Conservation (phyloP, 1,284 basidiomycete genomes). For the Apiotrichum gamsii region DNA sequence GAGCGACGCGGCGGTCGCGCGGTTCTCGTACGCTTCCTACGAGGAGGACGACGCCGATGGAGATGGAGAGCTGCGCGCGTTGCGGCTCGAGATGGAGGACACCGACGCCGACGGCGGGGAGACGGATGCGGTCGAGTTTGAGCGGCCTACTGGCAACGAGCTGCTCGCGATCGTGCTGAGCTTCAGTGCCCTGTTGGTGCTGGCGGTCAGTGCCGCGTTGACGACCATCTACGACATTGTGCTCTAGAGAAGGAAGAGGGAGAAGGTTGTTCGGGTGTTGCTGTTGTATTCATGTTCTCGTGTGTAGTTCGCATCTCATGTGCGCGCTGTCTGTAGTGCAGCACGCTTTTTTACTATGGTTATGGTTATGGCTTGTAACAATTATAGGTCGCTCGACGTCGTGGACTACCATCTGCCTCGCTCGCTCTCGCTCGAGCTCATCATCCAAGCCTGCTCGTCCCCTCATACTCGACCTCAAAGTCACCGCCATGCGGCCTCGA, state of each 20-base stretch:
- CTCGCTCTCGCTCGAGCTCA: no score
- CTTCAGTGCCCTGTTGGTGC: constrained; percentile 20
- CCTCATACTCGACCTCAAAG: constrained; percentile 42
- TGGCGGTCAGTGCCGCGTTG: constrained; percentile 32
- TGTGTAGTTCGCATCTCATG: no score
- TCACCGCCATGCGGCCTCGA: constrained; percentile 32
- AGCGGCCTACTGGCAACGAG: constrained; percentile 29
- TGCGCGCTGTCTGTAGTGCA: no score
- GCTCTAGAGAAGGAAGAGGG: constrained; percentile 20
- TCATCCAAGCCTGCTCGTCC: no score
- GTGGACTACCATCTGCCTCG: no score
- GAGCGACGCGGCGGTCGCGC: neutral
- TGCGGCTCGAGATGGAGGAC: no score
- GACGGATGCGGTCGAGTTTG: constrained; percentile 23
- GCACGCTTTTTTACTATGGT: no score
- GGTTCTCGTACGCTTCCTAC: neutral
- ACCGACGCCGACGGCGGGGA: no score
- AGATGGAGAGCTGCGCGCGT: neutral
- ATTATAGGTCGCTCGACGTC: no score
- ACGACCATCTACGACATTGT: constrained; percentile 44
- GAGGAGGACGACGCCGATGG: neutral
- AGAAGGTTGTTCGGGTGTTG: no score
- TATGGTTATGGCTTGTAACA: no score
- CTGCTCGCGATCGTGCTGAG: constrained; percentile 24
- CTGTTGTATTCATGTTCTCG: no score